These are phyloP conservation scores for Ceratocystis cacaofunesta DNA, from an alignment of 2,329 filamentous ascomycete genomes.

Conservation along the genomic window DNA sequence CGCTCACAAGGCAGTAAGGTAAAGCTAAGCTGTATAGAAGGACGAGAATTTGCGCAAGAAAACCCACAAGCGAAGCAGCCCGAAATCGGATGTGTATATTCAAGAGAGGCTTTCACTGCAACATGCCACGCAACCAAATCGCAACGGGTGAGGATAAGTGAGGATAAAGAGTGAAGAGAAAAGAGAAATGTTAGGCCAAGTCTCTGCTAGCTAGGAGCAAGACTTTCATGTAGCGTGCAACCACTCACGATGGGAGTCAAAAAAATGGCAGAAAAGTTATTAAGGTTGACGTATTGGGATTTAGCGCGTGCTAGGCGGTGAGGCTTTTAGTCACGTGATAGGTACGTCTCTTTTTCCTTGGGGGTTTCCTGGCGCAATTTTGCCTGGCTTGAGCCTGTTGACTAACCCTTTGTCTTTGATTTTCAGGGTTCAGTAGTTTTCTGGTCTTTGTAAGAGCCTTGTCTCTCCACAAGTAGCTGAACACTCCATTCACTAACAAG, in stretches of 20 bases:
- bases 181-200: not conserved
- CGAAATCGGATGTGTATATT: not conserved
- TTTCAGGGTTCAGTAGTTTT: not conserved
- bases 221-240: not conserved
- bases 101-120: not conserved
- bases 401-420: not conserved
- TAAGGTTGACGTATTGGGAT: not conserved
- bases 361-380: not conserved
- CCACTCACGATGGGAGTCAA: not conserved
- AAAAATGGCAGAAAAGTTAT: slow-evolving; percentile 5
- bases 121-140: not conserved
- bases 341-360: not conserved
- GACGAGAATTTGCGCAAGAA: not conserved
- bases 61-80: not conserved
- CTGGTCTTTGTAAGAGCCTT: not conserved
- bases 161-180: not conserved
- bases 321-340: not conserved
- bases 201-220: not conserved
- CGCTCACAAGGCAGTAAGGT: not conserved
- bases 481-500: not conserved
- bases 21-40: not conserved
- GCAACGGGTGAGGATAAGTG: not conserved
- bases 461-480: not conserved
- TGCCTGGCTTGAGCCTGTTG: not conserved
- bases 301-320: slow-evolving; percentile 1